These are phyloP conservation scores for Solanum dulcamara DNA, from an alignment of 257 asterid species.

Conservation along the genomic window DNA sequence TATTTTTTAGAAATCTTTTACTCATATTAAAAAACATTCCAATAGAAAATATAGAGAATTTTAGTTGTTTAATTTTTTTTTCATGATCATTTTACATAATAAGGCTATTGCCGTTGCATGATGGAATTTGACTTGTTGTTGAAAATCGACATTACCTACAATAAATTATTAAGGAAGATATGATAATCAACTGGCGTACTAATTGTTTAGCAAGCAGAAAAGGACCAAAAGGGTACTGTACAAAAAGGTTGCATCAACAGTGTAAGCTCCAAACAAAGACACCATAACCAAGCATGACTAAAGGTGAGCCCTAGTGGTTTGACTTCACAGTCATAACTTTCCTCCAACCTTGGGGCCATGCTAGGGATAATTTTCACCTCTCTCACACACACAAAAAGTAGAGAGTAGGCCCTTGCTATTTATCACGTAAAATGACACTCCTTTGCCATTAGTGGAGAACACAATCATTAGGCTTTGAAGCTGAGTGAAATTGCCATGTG, in stretches of 20 bases:
- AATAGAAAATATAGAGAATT: not conserved
- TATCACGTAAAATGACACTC: constrained; percentile 1
- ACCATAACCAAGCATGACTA: not conserved
- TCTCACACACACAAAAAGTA: not conserved
- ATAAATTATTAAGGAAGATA: not conserved
- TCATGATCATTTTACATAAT: not conserved
- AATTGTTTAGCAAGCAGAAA: not conserved
- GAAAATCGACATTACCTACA: not conserved
- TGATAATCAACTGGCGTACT: no score
- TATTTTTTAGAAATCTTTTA: not conserved
- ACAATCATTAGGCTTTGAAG: constrained; percentile 38
- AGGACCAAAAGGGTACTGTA: not conserved
- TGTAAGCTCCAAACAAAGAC: not conserved
- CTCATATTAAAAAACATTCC: not conserved
- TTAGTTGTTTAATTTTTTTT: not conserved
- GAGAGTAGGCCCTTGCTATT: not conserved
- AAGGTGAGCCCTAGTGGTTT: not conserved
- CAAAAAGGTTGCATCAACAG: not conserved
- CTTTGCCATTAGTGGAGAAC: constrained; percentile 35
- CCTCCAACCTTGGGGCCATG: not conserved
- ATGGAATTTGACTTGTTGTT: not conserved
- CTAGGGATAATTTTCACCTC: not conserved
- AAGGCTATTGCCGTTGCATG: not conserved
- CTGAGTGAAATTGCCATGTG: constrained; percentile 30
- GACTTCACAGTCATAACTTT: constrained; percentile 5